These are phyloP conservation scores for Ascochyta pisi DNA, from an alignment of 2,329 filamentous ascomycete genomes.

Conservation along the genomic window DNA sequence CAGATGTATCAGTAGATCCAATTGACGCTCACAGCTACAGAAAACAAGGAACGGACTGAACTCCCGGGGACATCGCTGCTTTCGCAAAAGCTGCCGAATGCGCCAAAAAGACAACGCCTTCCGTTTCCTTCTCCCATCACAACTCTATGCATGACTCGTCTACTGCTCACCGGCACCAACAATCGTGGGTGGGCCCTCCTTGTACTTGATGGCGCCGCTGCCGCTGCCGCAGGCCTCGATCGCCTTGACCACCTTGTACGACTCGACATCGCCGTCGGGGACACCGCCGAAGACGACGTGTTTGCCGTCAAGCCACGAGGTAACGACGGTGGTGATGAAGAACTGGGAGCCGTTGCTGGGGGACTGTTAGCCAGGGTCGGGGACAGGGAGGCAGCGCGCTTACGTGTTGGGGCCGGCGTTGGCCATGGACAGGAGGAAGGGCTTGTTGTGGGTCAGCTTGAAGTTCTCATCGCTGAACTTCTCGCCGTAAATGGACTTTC, in stretches of 20 bases:
- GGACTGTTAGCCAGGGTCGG: constrained; percentile 20
- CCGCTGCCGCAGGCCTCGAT: constrained; percentile 66
- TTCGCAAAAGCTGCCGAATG: constrained; percentile 17
- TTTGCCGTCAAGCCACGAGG: constrained; percentile 75
- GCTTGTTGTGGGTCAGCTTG: constrained; percentile 72
- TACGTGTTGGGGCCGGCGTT: constrained; percentile 94
- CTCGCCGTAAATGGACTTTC: constrained; percentile 93
- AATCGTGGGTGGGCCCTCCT: constrained; percentile 62
- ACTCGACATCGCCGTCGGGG: constrained; percentile 58
- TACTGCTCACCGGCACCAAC: constrained; percentile 57
- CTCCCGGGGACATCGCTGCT: constrained; percentile 10
- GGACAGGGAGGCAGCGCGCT: constrained; percentile 32
- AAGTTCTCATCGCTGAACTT: constrained; percentile 97
- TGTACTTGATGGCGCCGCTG: constrained; percentile 60
- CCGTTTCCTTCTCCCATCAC: constrained; percentile 14
- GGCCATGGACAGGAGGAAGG: constrained; percentile 90
- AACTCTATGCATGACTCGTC: constrained; percentile 25
- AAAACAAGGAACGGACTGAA: constrained; percentile 16
- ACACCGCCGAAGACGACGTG: constrained; percentile 88
- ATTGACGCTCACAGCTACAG: constrained; percentile 31
- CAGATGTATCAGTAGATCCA: constrained; percentile 22
- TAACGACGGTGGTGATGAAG: constrained; percentile 74
- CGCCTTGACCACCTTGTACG: constrained; percentile 62
- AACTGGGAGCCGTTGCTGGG: constrained; percentile 74
- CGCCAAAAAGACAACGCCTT: constrained; percentile 11